Conservation (phyloP, 495 filamentous ascomycete species). For the Astrothelium macrocarpum region DNA sequence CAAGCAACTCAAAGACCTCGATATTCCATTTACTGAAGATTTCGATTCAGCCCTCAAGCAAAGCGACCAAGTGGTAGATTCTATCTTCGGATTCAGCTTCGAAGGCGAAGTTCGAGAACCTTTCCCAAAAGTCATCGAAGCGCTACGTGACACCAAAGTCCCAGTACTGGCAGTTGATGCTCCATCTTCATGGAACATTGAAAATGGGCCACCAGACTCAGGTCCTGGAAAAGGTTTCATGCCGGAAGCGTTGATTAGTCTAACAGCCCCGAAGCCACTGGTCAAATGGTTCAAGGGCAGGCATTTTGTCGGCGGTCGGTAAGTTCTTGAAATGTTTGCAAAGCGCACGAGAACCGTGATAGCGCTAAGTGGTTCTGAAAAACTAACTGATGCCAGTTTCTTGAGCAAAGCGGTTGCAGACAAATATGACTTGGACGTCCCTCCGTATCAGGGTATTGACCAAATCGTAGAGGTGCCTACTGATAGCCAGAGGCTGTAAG, state of each 20-base stretch:
- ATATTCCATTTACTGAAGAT: slow-evolving; percentile 76
- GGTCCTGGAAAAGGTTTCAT: slow-evolving; percentile 74
- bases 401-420: slow-evolving; percentile 66
- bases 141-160: slow-evolving; percentile 58
- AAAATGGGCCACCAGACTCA: slow-evolving; percentile 64
- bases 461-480: slow-evolving; percentile 72
- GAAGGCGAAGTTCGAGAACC: slow-evolving; percentile 85
- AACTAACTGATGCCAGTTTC: slow-evolving; percentile 45
- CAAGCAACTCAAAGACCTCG: slow-evolving; percentile 73
- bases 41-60: slow-evolving; percentile 55
- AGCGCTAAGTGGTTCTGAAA: not conserved
- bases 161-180: slow-evolving; percentile 86
- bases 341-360: slow-evolving; percentile 4
- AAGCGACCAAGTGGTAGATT: slow-evolving; percentile 77
- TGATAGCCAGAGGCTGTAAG: slow-evolving; percentile 25
- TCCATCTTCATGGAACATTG: slow-evolving; percentile 88
- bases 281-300: slow-evolving; percentile 71
- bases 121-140: slow-evolving; percentile 69
- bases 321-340: slow-evolving; percentile 21
- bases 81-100: slow-evolving; percentile 95
- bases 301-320: slow-evolving; percentile 82
- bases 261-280: slow-evolving; percentile 93
- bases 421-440: slow-evolving; percentile 79
- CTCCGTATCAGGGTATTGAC: slow-evolving; percentile 77
- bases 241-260: slow-evolving; percentile 67